These are phyloP conservation scores for Exophiala spinifera DNA, from an alignment of 2,329 filamentous ascomycete genomes.

Conservation along the genomic window DNA sequence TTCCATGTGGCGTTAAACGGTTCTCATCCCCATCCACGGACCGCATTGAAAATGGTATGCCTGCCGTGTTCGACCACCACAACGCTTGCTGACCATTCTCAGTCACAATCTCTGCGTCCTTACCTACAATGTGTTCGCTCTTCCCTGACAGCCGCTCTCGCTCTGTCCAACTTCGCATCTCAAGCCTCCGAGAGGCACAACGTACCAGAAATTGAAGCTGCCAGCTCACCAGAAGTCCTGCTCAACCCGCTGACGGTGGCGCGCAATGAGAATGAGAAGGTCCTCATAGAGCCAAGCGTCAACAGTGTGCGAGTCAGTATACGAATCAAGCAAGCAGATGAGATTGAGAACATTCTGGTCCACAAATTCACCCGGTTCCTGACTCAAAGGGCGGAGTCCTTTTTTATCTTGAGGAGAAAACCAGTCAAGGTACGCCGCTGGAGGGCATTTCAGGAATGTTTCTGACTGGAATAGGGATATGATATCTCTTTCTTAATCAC, in stretches of 20 bases:
- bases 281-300: constrained; percentile 92
- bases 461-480: constrained; percentile 65
- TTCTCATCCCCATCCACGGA: constrained; percentile 1
- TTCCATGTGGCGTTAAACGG: constrained; percentile 14
- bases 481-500: constrained; percentile 99
- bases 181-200: constrained; percentile 96
- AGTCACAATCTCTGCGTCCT: constrained; percentile 94
- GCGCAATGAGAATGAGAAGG: constrained; percentile 94
- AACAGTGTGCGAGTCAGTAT: constrained; percentile 97
- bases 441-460: background rate
- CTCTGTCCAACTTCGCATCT: constrained; percentile 93
- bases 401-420: constrained; percentile 94
- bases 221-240: constrained; percentile 87
- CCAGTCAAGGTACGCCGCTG: constrained; percentile 71
- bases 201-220: constrained; percentile 93
- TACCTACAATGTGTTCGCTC: constrained; percentile 96
- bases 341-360: constrained; percentile 96
- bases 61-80: constrained; percentile 1
- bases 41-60: constrained; percentile 25
- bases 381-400: constrained; percentile 91
- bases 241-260: constrained; percentile 87
- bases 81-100: constrained; percentile 31
- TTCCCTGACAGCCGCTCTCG: constrained; percentile 88
- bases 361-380: constrained; percentile 98
- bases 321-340: constrained; percentile 98